Evolutionary conservation across 495 filamentous ascomycete species (phyloP).

Genomic region (Annulohypoxylon nitens): DNA sequence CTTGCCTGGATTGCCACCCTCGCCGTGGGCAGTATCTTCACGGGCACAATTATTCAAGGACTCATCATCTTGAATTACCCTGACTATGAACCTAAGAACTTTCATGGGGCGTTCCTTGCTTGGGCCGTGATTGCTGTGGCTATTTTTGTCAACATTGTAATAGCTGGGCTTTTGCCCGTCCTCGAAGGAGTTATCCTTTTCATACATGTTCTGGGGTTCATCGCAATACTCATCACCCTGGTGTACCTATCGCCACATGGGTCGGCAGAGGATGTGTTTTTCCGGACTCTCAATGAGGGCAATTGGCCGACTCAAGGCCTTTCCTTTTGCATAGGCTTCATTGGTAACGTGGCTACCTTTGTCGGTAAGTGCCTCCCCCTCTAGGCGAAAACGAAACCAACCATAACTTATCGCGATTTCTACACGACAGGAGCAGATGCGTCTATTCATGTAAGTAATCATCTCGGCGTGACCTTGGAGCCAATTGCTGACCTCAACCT

Average conservation of each 20-base stretch:
- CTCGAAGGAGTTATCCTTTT: slow-evolving; percentile 70
- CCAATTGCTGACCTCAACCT: background rate
- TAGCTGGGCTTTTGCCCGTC: slow-evolving; percentile 65
- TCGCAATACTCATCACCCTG: slow-evolving; percentile 71
- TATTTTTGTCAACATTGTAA: slow-evolving; percentile 68
- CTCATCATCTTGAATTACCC: slow-evolving; percentile 68
- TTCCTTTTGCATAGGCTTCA: slow-evolving; percentile 68
- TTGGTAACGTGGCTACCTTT: slow-evolving; percentile 51
- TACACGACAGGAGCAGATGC: slow-evolving; percentile 60
- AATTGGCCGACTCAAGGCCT: slow-evolving; percentile 67
- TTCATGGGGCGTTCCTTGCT: slow-evolving; percentile 72
- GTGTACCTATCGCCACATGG: slow-evolving; percentile 65
- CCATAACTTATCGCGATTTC: slow-evolving; percentile 8
- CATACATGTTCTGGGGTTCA: slow-evolving; percentile 71
- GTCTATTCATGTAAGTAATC: slow-evolving; percentile 58
- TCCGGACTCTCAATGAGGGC: slow-evolving; percentile 67
- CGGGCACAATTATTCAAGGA: slow-evolving; percentile 70
- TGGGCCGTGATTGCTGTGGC: slow-evolving; percentile 65
- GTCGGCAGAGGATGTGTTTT: slow-evolving; percentile 59
- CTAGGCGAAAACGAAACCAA: background rate
- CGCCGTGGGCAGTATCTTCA: slow-evolving; percentile 62
- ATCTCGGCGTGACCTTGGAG: background rate
- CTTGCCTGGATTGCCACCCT: slow-evolving; percentile 67
- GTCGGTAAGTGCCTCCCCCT: slow-evolving; percentile 48
- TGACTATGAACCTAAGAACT: slow-evolving; percentile 62